phyloP scores from a whole-genome alignment of 1,284 basidiomycete genomes.

The Tylopilus orsonianus region DNA sequence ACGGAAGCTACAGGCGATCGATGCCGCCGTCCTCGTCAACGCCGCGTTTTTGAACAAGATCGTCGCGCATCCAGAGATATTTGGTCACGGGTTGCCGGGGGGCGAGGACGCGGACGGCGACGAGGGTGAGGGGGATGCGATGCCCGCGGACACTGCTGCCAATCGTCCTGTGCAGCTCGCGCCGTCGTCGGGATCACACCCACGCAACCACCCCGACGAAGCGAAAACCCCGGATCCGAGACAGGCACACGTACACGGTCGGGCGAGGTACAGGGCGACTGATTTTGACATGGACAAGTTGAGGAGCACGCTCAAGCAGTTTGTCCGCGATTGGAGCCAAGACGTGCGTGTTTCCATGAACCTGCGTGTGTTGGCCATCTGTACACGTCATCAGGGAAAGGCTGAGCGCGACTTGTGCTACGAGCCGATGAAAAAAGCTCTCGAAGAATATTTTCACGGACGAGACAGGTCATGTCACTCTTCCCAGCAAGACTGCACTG shows the following conservation, averaged over 20 bases:
- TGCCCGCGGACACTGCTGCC: too few species aligned
- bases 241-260: conserved; percentile 16
- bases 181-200: neutral
- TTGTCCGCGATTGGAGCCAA: conserved; percentile 88
- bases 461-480: conserved; percentile 49
- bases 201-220: conserved; percentile 23
- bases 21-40: conserved; percentile 68
- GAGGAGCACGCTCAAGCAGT: conserved; percentile 85
- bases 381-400: conserved; percentile 51
- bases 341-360: conserved; percentile 66
- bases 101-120: conserved; percentile 19
- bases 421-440: conserved; percentile 73
- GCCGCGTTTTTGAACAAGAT: conserved; percentile 66
- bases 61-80: conserved; percentile 71
- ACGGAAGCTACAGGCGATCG: conserved; percentile 63
- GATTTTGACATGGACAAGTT: conserved; percentile 85
- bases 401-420: conserved; percentile 79
- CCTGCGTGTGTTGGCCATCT: too few species aligned
- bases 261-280: conserved; percentile 46
- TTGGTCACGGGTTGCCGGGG: conserved; percentile 50
- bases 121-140: neutral
- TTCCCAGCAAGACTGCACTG: neutral
- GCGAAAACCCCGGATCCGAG: conserved; percentile 30
- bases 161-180: neutral
- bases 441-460: conserved; percentile 63